Conservation (phyloP, 257 asterid genomes). For the Marsdenia floribunda region DNA sequence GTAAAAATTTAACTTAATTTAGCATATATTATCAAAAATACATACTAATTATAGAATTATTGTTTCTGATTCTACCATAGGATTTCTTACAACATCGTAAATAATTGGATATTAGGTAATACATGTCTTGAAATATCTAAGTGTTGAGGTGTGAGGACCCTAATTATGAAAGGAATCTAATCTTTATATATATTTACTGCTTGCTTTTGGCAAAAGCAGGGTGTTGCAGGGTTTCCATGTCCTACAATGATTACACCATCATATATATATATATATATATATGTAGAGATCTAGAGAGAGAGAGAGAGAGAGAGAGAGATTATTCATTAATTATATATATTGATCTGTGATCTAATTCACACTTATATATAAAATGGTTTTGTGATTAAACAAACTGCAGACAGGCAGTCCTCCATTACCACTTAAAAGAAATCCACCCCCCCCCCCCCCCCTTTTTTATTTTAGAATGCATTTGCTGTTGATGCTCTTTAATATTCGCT, state of each 20-base stretch:
- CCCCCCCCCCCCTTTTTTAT: too few species aligned
- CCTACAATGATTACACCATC: slow-evolving; percentile 14
- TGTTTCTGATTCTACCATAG: too few species aligned
- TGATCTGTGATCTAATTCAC: not conserved
- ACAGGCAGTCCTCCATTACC: slow-evolving; percentile 6
- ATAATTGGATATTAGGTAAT: too few species aligned
- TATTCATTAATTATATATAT: too few species aligned
- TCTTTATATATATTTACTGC: not conserved
- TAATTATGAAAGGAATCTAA: not conserved
- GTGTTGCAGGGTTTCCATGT: slow-evolving; percentile 9
- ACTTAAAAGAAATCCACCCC: not conserved
- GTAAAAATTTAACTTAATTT: too few species aligned
- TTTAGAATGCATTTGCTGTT: not conserved
- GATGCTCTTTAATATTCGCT: not conserved
- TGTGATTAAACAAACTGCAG: not conserved
- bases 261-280: slow-evolving; percentile 1
- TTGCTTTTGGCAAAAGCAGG: slow-evolving; percentile 8
- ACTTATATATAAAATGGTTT: not conserved
- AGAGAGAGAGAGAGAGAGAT: too few species aligned
- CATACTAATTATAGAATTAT: too few species aligned
- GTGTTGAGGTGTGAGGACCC: not conserved
- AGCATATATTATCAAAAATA: too few species aligned
- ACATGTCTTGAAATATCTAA: too few species aligned
- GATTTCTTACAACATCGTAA: too few species aligned
- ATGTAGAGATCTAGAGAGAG: too few species aligned